These are phyloP conservation scores for Chaetomidium leptoderma DNA, from an alignment of 495 filamentous ascomycete genomes.

Conservation along the genomic window DNA sequence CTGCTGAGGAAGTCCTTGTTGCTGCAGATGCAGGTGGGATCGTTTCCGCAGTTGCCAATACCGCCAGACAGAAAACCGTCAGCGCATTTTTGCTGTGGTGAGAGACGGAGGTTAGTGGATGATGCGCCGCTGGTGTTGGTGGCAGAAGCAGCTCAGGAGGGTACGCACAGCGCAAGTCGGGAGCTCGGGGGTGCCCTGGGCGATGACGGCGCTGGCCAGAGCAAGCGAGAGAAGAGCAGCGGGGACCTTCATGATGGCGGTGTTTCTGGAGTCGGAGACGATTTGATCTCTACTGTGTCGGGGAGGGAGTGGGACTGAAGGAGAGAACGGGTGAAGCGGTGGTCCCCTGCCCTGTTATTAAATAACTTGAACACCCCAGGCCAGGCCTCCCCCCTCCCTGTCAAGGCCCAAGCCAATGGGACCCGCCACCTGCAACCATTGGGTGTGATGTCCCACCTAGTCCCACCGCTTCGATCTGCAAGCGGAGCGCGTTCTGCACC, in stretches of 20 bases:
- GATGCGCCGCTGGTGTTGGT: not conserved
- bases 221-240: constrained; percentile 32
- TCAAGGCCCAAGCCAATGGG: not conserved
- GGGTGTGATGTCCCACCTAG: not conserved
- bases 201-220: constrained; percentile 33
- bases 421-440: not conserved
- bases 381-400: not conserved
- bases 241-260: constrained; percentile 38
- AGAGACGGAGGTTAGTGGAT: constrained; percentile 1
- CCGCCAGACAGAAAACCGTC: constrained; percentile 40
- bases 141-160: not conserved
- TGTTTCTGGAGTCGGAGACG: not conserved
- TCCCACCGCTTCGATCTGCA: not conserved
- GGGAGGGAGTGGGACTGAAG: not conserved
- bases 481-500: not conserved
- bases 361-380: not conserved
- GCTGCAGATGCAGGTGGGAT: constrained; percentile 66
- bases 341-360: constrained; percentile 10
- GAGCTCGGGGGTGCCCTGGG: constrained; percentile 41
- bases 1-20: constrained; percentile 52
- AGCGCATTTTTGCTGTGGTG: constrained; percentile 52
- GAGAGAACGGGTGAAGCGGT: too few species aligned
- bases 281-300: not conserved
- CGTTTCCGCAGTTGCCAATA: constrained; percentile 53
- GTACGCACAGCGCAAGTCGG: constrained; percentile 54